Evolutionary conservation across 2,329 filamentous ascomycete genomes (phyloP), one percentile per base, ranked within the genome.

Genomic region (Mollisiaceae sp.): DNA sequence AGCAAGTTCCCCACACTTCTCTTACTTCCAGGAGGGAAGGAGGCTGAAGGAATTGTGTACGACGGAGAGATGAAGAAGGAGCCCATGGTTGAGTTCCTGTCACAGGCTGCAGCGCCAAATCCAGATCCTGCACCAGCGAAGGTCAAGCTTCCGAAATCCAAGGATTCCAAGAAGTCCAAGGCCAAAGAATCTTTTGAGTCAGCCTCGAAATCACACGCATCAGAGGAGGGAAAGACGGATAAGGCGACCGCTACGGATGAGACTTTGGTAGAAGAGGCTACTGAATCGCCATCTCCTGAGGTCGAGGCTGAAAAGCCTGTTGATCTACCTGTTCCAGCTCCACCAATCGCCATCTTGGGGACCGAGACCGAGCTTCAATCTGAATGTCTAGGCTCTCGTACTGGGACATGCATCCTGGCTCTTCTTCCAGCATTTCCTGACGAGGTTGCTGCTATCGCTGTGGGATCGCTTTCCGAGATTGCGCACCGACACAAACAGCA

Each of bases 11-110:
- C 95, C 0, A 89, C 90, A 0, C 81, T 99, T 52, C 82, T 97
- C 2, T 85, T 98, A 18, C 79, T 99, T 5, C 91, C 93, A 0
- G 90, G 88, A 32, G 88, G 87, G 24, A 83, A 73, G 57, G 84
- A 87, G 58, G 83, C 89, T 59, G 87, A 93, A 22, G 83, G 87
- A 2, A 81, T 95, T 63, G 80, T 89, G 52, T 97, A 97, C 75
- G 83, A 91, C 35, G 94, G 94, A 50, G 91, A 95, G 70, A 81
- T 97, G 76, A 95, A 93, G 78, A 97, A 97, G 81, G 87, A 89
- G 20, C 85, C 86, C 39, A 90, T 99, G 78, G 82, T 94, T 65
- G 83, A 89, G 47, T 99, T 98, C 80, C 83, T 99, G 52, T 91
- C 89, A 2, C 89, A 96, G 78, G 88, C 85, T 38, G 92, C 90